These are phyloP conservation scores for Vaccinium macrocarpon DNA, from an alignment of 148 eudicot genomes.

Conservation along the genomic window DNA sequence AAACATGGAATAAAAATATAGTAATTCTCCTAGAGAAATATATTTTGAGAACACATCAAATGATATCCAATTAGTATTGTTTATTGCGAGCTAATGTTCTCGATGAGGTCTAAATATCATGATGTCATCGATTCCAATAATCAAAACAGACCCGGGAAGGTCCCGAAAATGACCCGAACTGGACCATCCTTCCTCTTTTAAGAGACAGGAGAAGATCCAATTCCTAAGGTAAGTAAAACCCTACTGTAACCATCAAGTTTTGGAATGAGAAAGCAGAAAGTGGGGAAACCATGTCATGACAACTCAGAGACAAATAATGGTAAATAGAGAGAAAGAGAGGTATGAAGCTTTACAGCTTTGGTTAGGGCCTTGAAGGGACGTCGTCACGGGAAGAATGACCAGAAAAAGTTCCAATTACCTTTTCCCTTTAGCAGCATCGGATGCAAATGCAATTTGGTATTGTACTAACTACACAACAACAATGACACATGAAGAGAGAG, in stretches of 20 bases:
- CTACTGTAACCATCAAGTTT: slow-evolving; percentile 14
- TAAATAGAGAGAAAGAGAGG: slow-evolving; percentile 15
- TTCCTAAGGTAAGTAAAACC: not conserved
- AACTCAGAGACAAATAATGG: not conserved
- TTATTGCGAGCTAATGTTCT: too few relatives aligned
- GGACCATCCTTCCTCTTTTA: too few relatives aligned
- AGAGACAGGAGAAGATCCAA: too few relatives aligned
- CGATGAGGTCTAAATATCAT: too few relatives aligned
- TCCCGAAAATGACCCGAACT: too few relatives aligned
- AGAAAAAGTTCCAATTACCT: not conserved
- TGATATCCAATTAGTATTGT: too few relatives aligned
- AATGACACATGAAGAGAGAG: too few relatives aligned
- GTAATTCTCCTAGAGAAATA: too few relatives aligned
- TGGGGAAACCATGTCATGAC: not conserved
- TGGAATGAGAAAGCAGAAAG: not conserved
- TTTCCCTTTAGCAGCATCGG: slow-evolving; percentile 11
- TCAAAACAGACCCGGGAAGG: too few relatives aligned
- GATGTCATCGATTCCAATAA: too few relatives aligned
- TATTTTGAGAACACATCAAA: too few relatives aligned
- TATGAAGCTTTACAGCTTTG: slow-evolving; percentile 24
- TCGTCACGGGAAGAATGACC: slow-evolving; percentile 17
- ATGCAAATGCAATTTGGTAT: not conserved
- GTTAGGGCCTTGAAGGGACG: slow-evolving; percentile 21
- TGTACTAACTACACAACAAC: not conserved
- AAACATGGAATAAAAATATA: too few relatives aligned